These are phyloP conservation scores for Aegle marmelos DNA, from an alignment of 345 rosid genomes.

Conservation along the genomic window DNA sequence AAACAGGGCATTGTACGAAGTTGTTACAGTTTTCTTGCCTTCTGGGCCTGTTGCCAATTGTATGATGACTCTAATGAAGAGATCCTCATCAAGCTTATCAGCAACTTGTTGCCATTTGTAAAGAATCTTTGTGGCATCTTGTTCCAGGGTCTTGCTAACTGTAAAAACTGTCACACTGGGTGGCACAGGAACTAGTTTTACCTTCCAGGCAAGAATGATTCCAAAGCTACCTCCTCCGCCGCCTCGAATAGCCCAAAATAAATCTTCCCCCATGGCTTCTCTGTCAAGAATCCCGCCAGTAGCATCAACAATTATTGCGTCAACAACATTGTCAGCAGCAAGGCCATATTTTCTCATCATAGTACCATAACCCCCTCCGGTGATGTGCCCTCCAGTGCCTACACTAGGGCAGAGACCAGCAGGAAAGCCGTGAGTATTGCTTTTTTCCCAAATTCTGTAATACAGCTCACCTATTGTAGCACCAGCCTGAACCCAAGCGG, in stretches of 20 bases:
- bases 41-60: background rate
- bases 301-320: slow-evolving; percentile 15
- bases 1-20: background rate
- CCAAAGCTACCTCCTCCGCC: slow-evolving; percentile 20
- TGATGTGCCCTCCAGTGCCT: slow-evolving; percentile 26
- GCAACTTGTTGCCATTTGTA: slow-evolving; percentile 22
- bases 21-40: slow-evolving; percentile 10
- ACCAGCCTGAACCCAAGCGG: slow-evolving; percentile 35
- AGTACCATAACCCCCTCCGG: slow-evolving; percentile 12
- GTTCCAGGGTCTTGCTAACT: slow-evolving; percentile 11
- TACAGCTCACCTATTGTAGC: slow-evolving; percentile 36
- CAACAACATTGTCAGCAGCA: slow-evolving; percentile 16
- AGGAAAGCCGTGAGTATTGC: slow-evolving; percentile 27
- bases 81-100: background rate
- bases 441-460: slow-evolving; percentile 15
- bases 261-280: slow-evolving; percentile 19
- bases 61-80: slow-evolving; percentile 5
- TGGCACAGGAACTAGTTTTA: slow-evolving; percentile 19
- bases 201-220: slow-evolving; percentile 13
- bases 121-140: slow-evolving; percentile 10
- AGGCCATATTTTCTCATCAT: slow-evolving; percentile 25
- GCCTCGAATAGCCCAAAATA: slow-evolving; percentile 27
- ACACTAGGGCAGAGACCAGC: slow-evolving; percentile 27
- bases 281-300: slow-evolving; percentile 13
- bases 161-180: slow-evolving; percentile 17